Conservation (phyloP, 345 rosid genomes). For the Bruguiera parviflora region DNA sequence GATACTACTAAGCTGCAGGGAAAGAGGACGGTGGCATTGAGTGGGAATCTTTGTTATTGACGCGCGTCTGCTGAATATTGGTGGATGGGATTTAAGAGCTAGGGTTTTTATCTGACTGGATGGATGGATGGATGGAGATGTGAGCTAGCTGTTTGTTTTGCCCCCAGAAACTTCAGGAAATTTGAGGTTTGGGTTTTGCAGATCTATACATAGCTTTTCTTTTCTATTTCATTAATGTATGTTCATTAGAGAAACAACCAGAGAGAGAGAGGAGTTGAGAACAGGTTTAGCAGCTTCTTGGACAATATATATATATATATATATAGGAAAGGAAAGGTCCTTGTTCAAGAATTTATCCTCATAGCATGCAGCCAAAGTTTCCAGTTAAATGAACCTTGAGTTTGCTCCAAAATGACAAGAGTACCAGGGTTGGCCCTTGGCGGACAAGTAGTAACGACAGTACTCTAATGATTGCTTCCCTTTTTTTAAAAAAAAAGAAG, state of each 20-base stretch:
- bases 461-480: background rate
- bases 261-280: constrained; percentile 6
- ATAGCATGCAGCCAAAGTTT: constrained; percentile 21
- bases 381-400: constrained; percentile 8
- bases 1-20: background rate
- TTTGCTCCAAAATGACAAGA: constrained; percentile 18
- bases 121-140: constrained; percentile 1
- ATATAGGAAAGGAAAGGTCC: constrained; percentile 12
- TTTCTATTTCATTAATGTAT: background rate
- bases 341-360: constrained; percentile 19
- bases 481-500: no score
- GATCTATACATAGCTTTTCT: constrained; percentile 6
- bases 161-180: constrained; percentile 2
- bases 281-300: constrained; percentile 13
- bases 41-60: background rate
- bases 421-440: constrained; percentile 1
- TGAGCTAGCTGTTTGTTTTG: background rate
- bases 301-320: constrained; percentile 15
- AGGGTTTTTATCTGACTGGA: constrained; percentile 30
- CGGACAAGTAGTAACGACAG: background rate
- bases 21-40: background rate
- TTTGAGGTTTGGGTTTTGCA: constrained; percentile 3
- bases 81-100: constrained; percentile 26
- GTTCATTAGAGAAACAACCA: constrained; percentile 1
- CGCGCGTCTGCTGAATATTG: constrained; percentile 23